Evolutionary conservation across 129 eudicot species (phyloP).

Genomic region (Arctium lappa): DNA sequence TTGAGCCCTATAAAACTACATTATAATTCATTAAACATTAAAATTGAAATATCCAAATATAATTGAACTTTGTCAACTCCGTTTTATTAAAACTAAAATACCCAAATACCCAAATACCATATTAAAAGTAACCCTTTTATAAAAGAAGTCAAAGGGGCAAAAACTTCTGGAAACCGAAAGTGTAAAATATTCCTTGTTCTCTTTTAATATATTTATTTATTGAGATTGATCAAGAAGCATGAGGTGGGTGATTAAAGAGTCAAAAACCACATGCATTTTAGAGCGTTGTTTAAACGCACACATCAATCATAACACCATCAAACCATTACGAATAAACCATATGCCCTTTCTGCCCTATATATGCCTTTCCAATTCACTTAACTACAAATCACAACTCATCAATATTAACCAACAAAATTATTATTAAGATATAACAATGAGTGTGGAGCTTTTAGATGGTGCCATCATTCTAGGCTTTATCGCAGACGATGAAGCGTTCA

Average conservation of each 20-base stretch:
- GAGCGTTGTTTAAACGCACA: conserved; percentile 41
- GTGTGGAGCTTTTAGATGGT: conserved; percentile 51
- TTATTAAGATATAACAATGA: conserved; percentile 19
- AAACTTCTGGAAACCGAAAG: not conserved
- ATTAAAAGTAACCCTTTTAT: no score
- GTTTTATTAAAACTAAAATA: no score
- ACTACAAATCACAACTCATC: conserved; percentile 3
- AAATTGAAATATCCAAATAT: no score
- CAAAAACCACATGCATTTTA: conserved; percentile 20
- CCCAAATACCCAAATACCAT: no score
- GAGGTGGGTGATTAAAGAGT: conserved; percentile 25
- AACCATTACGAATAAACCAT: conserved; percentile 10
- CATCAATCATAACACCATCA: conserved; percentile 5
- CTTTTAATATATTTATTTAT: not conserved
- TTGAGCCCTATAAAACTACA: no score
- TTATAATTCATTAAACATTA: no score
- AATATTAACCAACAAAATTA: not conserved
- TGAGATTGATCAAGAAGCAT: not conserved
- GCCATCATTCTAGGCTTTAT: conserved; percentile 38
- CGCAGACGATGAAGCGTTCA: conserved; percentile 51
- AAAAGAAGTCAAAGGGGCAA: not conserved
- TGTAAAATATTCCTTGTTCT: not conserved
- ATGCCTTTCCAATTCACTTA: conserved; percentile 10
- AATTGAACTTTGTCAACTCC: no score
- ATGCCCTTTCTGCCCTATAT: conserved; percentile 15